A percentile compares a stretch with the other conserved stretches of the same genome.
Conservation (phyloP, 345 rosid genomes). For the Gossypioides kirkii region DNA sequence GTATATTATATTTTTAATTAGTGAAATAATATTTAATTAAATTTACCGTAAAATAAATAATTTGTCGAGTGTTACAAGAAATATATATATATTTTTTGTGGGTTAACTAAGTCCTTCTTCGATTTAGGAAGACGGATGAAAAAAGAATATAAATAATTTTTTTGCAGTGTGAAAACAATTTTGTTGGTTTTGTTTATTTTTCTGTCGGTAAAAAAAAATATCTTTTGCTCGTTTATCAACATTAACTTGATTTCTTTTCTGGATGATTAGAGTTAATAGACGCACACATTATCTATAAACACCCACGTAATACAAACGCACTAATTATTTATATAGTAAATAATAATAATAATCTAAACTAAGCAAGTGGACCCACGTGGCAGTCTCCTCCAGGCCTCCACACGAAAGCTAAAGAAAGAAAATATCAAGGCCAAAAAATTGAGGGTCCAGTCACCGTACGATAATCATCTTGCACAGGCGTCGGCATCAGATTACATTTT, state of each 20-base stretch:
- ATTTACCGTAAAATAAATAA: too few species aligned
- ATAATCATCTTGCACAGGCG: not conserved
- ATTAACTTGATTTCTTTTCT: not conserved
- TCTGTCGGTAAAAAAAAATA: too few species aligned
- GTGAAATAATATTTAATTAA: too few species aligned
- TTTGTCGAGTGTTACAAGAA: too few species aligned
- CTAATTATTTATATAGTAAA: not conserved
- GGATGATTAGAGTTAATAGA: not conserved
- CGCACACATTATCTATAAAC: not conserved
- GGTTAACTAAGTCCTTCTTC: too few species aligned
- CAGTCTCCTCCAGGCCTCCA: not conserved
- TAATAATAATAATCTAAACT: not conserved
- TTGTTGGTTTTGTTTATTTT: too few species aligned
- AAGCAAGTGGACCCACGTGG: not conserved
- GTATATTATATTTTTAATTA: too few species aligned
- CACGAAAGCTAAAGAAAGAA: not conserved
- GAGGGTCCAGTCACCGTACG: not conserved
- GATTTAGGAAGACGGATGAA: rapidly evolving
- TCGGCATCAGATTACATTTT: not conserved
- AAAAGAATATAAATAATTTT: too few species aligned
- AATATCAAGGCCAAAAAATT: not conserved
- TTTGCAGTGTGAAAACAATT: too few species aligned
- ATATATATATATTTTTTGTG: too few species aligned
- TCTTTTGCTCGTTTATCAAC: too few species aligned
- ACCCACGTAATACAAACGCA: constrained; percentile 4